Conservation (phyloP, 1,284 basidiomycete genomes). For the Vanrija sp. region DNA sequence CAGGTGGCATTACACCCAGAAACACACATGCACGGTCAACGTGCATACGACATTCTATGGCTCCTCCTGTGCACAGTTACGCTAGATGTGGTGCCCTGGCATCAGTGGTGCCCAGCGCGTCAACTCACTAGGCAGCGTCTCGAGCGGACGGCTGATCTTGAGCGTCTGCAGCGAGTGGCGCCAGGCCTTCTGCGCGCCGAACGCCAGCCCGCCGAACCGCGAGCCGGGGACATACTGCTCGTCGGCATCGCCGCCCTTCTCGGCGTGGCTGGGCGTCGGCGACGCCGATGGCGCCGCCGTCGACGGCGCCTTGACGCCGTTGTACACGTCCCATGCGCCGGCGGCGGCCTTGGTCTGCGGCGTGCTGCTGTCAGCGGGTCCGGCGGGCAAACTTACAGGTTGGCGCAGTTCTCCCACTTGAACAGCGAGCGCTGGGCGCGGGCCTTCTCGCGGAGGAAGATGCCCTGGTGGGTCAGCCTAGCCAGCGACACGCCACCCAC, state of each 20-base stretch:
- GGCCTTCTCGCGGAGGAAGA: conserved; percentile 37
- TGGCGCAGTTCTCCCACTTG: conserved; percentile 46
- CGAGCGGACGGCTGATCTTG: conserved; percentile 40
- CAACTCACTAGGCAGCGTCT: conserved; percentile 39
- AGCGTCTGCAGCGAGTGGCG: conserved; percentile 52
- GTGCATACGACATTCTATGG: too few species aligned
- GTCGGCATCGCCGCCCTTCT: neutral
- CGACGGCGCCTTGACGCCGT: neutral
- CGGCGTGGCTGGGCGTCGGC: too few species aligned
- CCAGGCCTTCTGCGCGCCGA: conserved; percentile 61
- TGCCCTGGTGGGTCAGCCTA: conserved; percentile 24
- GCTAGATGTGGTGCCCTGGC: too few species aligned
- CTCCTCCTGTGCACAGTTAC: too few species aligned
- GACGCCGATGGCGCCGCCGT: too few species aligned
- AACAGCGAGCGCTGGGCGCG: conserved; percentile 43
- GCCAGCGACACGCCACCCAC: too few species aligned
- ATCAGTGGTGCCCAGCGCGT: too few species aligned
- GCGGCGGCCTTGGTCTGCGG: conserved; percentile 44
- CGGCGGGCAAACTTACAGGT: conserved; percentile 28
- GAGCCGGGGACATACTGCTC: conserved; percentile 21
- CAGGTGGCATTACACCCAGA: too few species aligned
- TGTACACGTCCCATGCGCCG: conserved; percentile 38
- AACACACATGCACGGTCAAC: too few species aligned
- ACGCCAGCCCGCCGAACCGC: conserved; percentile 59
- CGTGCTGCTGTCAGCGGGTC: conserved; percentile 23